phyloP scores from a whole-genome alignment of 768 basidiomycete species.

The Pulveroboletus ravenelii region DNA sequence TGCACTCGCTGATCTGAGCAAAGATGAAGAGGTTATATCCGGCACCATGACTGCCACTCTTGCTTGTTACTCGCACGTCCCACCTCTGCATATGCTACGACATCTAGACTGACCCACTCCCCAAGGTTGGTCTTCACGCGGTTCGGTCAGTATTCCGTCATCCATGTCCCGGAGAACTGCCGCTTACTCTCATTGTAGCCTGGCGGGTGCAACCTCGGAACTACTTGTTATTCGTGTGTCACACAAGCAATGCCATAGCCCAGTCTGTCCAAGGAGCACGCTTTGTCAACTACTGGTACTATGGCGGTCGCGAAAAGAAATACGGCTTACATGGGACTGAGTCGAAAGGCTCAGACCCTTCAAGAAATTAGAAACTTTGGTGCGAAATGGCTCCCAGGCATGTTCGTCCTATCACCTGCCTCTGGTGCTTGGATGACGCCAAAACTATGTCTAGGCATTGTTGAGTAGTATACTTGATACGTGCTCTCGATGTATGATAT shows the following conservation, averaged over 20 bases:
- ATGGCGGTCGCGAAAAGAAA: constrained; percentile 80
- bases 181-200: constrained; percentile 42
- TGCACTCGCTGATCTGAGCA: constrained; percentile 83
- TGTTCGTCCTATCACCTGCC: neutral
- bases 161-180: neutral
- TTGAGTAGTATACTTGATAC: constrained; percentile 14
- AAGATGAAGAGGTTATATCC: constrained; percentile 96
- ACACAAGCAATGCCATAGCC: constrained; percentile 84
- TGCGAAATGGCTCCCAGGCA: constrained; percentile 14
- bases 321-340: constrained; percentile 35
- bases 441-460: constrained; percentile 3
- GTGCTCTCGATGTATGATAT: constrained; percentile 16
- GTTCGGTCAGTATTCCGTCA: constrained; percentile 52
- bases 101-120: constrained; percentile 6
- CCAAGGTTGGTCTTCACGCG: constrained; percentile 85
- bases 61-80: constrained; percentile 83
- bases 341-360: constrained; percentile 41
- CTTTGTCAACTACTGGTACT: constrained; percentile 88
- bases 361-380: constrained; percentile 35
- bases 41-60: constrained; percentile 95
- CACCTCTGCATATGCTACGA: constrained; percentile 5
- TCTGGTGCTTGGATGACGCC: neutral
- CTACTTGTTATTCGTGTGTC: constrained; percentile 92
- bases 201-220: constrained; percentile 96
- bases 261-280: constrained; percentile 80